Evolutionary conservation across 2,329 filamentous ascomycete species (phyloP).

Genomic region (Lomentospora prolificans): DNA sequence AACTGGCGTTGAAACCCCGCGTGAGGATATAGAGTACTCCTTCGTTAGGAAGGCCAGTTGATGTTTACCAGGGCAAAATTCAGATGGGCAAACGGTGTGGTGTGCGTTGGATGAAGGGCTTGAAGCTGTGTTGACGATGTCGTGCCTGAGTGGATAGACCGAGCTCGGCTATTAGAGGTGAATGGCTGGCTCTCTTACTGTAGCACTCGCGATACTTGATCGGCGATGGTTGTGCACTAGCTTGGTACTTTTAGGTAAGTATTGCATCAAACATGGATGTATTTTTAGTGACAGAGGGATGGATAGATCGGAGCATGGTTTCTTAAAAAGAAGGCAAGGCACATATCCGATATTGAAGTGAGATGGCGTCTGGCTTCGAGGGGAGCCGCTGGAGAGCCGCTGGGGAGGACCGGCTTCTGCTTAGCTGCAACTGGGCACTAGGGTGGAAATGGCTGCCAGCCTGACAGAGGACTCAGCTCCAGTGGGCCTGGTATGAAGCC

Average conservation of each 20-base stretch:
- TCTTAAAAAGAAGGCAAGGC: no score
- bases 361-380: no score
- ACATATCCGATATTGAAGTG: no score
- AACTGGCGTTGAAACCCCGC: neutral
- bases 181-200: neutral
- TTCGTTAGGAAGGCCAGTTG: neutral
- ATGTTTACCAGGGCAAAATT: neutral
- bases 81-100: neutral
- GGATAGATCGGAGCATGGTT: no score
- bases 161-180: constrained; percentile 5
- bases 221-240: neutral
- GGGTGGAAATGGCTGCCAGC: no score
- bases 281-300: neutral
- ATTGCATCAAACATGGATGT: neutral
- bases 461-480: no score
- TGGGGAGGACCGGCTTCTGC: no score
- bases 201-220: neutral
- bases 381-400: no score
- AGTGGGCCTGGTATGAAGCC: no score
- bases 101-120: neutral
- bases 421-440: no score
- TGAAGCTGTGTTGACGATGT: neutral
- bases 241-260: neutral
- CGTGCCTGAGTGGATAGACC: neutral
- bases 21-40: neutral